A percentile compares a stretch with the other conserved stretches of the same genome.
phyloP scores from a whole-genome alignment of 441 rosid species.

The Populus tomentosa region DNA sequence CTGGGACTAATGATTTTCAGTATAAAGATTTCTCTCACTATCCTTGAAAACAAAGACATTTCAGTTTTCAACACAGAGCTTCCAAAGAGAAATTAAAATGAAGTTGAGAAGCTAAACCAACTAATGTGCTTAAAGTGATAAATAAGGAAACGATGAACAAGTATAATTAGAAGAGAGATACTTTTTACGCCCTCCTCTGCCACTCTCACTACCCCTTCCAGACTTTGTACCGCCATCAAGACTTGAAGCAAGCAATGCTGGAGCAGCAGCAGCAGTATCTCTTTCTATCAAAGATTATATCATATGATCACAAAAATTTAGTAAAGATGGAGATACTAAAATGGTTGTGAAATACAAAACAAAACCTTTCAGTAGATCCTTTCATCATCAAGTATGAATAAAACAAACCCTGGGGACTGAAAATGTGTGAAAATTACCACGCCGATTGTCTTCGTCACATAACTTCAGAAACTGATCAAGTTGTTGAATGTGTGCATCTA shows the following conservation, averaged over 20 bases:
- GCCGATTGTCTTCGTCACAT: too few species aligned
- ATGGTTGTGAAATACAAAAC: not conserved
- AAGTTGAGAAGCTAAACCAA: not conserved
- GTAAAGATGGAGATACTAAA: not conserved
- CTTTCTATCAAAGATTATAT: constrained; percentile 42
- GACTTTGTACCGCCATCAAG: constrained; percentile 44
- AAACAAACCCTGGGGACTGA: not conserved
- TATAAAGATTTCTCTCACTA: too few species aligned
- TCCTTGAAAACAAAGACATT: too few species aligned
- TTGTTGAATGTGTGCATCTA: too few species aligned
- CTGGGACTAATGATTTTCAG: too few species aligned
- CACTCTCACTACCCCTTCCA: constrained; percentile 41
- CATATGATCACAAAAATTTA: constrained; percentile 5
- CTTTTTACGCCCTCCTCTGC: constrained; percentile 98
- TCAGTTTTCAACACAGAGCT: not conserved
- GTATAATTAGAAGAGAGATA: constrained; percentile 30
- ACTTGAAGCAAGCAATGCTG: constrained; percentile 39
- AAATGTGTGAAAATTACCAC: too few species aligned
- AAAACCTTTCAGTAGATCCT: not conserved
- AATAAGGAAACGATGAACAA: constrained; percentile 11
- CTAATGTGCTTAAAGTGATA: constrained; percentile 1
- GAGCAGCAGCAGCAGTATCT: constrained; percentile 45
- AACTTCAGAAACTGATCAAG: too few species aligned
- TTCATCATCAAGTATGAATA: not conserved
- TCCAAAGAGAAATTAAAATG: not conserved